phyloP scores from a whole-genome alignment of 2,329 filamentous ascomycete species.

The Cephalotrichum gorgonifer region DNA sequence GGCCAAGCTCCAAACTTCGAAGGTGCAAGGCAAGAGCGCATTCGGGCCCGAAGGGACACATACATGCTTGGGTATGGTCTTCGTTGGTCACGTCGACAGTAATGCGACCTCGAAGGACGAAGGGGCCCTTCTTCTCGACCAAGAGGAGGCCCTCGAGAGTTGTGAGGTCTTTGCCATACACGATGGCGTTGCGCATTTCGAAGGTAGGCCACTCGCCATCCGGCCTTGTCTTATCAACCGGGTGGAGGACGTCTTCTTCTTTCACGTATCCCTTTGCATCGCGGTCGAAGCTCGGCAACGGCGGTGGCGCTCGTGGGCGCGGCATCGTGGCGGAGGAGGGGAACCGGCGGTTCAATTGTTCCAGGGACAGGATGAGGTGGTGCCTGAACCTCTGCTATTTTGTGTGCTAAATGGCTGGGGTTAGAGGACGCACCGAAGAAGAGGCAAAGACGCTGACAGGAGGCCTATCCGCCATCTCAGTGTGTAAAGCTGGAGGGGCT shows the following conservation, averaged over 20 bases:
- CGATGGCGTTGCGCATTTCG: slow-evolving; percentile 47
- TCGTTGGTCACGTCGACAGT: slow-evolving; percentile 22
- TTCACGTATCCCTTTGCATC: slow-evolving; percentile 23
- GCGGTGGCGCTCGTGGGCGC: slow-evolving; percentile 21
- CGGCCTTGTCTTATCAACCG: slow-evolving; percentile 18
- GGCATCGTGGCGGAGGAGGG: neutral
- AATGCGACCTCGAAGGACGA: slow-evolving; percentile 50
- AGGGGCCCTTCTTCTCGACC: slow-evolving; percentile 48
- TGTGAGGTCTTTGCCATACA: slow-evolving; percentile 44
- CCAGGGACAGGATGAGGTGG: neutral
- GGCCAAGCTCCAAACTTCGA: too few species aligned
- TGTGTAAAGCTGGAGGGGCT: too few species aligned
- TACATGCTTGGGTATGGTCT: neutral
- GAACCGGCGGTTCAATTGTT: too few species aligned
- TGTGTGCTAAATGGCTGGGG: too few species aligned
- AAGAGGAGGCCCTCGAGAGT: slow-evolving; percentile 47
- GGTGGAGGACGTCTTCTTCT: slow-evolving; percentile 21
- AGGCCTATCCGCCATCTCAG: too few species aligned
- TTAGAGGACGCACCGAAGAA: too few species aligned
- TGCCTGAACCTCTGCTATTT: too few species aligned
- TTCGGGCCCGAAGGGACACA: neutral
- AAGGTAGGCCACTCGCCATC: slow-evolving; percentile 50
- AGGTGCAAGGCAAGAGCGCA: neutral
- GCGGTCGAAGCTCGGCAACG: slow-evolving; percentile 33
- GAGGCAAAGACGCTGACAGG: too few species aligned